phyloP scores from a whole-genome alignment of 2,329 filamentous ascomycete genomes.

The Hypoxylon rubiginosum region DNA sequence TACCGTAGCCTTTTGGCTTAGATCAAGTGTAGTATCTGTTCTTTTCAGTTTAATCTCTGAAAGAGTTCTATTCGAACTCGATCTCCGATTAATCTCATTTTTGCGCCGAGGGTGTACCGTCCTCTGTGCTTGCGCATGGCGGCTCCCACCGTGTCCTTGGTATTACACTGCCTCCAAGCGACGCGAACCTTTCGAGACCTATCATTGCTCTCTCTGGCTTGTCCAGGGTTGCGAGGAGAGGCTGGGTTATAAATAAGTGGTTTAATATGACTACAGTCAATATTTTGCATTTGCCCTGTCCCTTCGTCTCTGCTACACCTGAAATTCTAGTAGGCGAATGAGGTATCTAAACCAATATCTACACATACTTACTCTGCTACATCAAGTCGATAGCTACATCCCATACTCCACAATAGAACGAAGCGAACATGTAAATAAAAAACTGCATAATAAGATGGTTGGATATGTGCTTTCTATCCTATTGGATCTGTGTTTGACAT shows the following conservation, averaged over 20 bases:
- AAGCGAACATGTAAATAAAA: too few species aligned
- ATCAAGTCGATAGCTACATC: too few species aligned
- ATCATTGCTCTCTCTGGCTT: constrained; percentile 1
- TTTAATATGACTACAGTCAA: too few species aligned
- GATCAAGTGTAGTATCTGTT: constrained; percentile 95
- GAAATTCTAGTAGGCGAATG: too few species aligned
- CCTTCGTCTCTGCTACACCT: neutral
- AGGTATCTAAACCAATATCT: too few species aligned
- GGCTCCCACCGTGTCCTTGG: neutral
- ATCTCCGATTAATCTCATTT: neutral
- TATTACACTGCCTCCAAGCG: neutral
- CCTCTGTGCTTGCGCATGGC: neutral
- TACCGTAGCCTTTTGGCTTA: constrained; percentile 61
- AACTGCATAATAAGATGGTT: neutral
- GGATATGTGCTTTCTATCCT: too few species aligned
- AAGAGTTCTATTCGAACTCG: neutral
- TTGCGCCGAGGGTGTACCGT: neutral
- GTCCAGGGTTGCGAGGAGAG: neutral
- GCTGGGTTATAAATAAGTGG: neutral
- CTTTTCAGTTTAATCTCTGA: constrained; percentile 1
- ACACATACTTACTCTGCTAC: too few species aligned
- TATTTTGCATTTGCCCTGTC: neutral
- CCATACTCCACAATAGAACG: too few species aligned
- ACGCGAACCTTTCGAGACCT: neutral
- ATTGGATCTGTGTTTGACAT: neutral